Percentiles rank a stretch among this genome's conserved stretches.
Conservation (phyloP, 805 yeast species). For the Suhomyces pyralidae region DNA sequence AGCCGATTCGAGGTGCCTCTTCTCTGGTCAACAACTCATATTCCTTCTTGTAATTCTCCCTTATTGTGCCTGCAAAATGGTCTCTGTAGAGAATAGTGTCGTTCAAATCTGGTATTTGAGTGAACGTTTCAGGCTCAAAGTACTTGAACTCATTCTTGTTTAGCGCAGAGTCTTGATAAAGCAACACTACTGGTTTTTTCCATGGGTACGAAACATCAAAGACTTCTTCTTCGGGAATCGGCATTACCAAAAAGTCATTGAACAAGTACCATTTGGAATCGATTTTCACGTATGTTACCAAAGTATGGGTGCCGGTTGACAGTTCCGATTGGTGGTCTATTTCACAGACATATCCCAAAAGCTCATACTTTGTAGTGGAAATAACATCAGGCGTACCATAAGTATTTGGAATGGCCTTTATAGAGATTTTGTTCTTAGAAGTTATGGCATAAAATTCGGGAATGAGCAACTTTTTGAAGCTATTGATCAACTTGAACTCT, state of each 20-base stretch:
- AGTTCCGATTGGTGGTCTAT: slow-evolving; percentile 46
- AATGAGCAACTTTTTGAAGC: slow-evolving; percentile 55
- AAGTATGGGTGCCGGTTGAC: slow-evolving; percentile 46
- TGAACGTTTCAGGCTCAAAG: slow-evolving; percentile 22
- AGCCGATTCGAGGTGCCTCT: slow-evolving; percentile 73
- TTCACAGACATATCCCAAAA: slow-evolving; percentile 69
- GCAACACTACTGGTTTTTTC: slow-evolving; percentile 76
- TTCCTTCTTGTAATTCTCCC: slow-evolving; percentile 57
- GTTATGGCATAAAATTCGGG: slow-evolving; percentile 50
- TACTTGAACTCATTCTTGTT: slow-evolving; percentile 48
- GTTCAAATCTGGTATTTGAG: slow-evolving; percentile 38
- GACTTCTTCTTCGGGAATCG: slow-evolving; percentile 73
- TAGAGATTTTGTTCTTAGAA: slow-evolving; percentile 36
- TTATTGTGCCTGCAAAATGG: slow-evolving; percentile 64
- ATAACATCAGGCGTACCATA: slow-evolving; percentile 10
- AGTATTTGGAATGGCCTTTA: slow-evolving; percentile 24
- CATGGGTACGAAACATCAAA: slow-evolving; percentile 68
- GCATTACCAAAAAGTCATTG: slow-evolving; percentile 85
- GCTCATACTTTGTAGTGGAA: slow-evolving; percentile 49
- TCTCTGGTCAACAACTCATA: slow-evolving; percentile 62
- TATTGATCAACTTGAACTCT: slow-evolving; percentile 52
- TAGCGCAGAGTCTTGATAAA: slow-evolving; percentile 53
- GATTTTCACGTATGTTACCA: slow-evolving; percentile 57
- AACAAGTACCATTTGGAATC: slow-evolving; percentile 72
- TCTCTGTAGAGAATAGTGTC: slow-evolving; percentile 69